Evolutionary conservation across 306 rosid genomes (phyloP).

Genomic region (Carpinus viminea): DNA sequence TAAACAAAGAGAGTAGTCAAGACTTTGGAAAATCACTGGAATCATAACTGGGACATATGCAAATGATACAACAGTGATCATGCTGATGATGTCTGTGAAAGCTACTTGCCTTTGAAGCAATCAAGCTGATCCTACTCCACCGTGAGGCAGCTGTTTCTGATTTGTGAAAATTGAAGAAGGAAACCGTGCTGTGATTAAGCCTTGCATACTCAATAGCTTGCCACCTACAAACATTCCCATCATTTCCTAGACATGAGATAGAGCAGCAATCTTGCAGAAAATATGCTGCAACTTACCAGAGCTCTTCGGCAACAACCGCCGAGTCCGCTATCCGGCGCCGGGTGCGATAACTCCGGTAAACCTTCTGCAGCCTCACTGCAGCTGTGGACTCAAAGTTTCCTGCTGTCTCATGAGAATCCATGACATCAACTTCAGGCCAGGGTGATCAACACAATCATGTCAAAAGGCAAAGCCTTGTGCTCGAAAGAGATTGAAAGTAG

Average conservation of each 20-base stretch:
- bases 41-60: neutral
- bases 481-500: constrained; percentile 7
- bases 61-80: neutral
- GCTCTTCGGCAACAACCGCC: constrained; percentile 41
- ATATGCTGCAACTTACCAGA: constrained; percentile 20
- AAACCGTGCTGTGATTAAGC: constrained; percentile 31
- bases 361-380: constrained; percentile 52
- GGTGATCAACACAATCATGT: neutral
- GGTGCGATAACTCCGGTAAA: constrained; percentile 43
- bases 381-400: constrained; percentile 17
- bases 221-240: constrained; percentile 19
- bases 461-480: neutral
- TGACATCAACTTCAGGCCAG: neutral
- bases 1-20: neutral
- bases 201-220: constrained; percentile 34
- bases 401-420: neutral
- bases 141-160: constrained; percentile 32
- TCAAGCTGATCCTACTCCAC: constrained; percentile 36
- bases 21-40: neutral
- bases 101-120: constrained; percentile 33
- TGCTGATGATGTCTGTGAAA: neutral
- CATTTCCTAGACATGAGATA: neutral
- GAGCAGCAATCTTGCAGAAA: neutral
- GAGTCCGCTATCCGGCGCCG: constrained; percentile 47
- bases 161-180: constrained; percentile 33